Conservation (phyloP, 2,329 filamentous ascomycete species). For the Pseudocercospora macadamiae region DNA sequence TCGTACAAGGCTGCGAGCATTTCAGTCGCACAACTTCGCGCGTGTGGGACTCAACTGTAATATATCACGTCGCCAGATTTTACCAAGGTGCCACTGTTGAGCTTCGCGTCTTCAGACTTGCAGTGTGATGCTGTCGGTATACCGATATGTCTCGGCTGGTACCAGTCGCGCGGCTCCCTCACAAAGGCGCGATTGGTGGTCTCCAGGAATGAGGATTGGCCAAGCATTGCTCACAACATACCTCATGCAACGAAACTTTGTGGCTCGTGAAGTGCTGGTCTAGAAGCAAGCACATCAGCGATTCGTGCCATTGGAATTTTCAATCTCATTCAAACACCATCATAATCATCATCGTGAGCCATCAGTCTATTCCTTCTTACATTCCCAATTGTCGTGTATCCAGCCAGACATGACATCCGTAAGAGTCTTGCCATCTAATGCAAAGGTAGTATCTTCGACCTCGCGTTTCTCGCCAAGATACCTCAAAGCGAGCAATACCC, state of each 20-base stretch:
- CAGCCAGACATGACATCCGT: conserved; percentile 63
- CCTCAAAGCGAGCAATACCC: conserved; percentile 74
- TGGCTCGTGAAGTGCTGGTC: not conserved
- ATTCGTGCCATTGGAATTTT: not conserved
- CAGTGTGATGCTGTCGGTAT: no score
- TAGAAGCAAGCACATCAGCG: not conserved
- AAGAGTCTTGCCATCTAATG: conserved; percentile 57
- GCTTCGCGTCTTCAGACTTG: no score
- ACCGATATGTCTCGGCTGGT: no score
- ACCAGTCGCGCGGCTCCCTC: no score
- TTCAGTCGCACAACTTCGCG: no score
- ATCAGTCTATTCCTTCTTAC: conserved; percentile 15
- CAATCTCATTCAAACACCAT: not conserved
- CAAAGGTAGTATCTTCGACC: conserved; percentile 55
- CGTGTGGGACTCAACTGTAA: no score
- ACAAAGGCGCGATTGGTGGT: no score
- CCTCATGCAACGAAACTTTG: not conserved
- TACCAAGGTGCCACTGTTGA: no score
- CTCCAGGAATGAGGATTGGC: no score
- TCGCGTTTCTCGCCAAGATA: conserved; percentile 57
- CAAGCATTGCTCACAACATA: not conserved
- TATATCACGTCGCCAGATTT: no score
- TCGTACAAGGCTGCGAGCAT: no score
- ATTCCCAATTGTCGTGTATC: conserved; percentile 57
- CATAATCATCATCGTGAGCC: not conserved